Conservation (phyloP, 306 rosid species). For the Biancaea sappan region DNA sequence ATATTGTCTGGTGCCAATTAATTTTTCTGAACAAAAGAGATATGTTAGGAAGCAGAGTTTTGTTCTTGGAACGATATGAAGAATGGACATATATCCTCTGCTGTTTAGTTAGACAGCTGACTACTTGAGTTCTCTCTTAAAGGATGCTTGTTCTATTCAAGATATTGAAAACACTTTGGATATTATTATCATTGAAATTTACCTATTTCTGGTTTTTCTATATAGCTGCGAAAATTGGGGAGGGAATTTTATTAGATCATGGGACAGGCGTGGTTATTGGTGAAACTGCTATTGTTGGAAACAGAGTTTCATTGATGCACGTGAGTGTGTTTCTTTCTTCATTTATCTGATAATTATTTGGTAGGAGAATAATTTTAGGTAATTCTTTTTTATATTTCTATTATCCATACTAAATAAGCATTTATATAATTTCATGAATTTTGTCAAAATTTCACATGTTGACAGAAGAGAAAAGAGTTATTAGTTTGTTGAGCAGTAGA, state of each 20-base stretch:
- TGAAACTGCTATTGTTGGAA: conserved; percentile 91
- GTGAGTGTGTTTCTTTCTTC: conserved; percentile 53
- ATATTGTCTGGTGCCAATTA: background rate
- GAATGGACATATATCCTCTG: conserved; percentile 13
- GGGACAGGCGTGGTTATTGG: conserved; percentile 97
- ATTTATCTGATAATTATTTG: conserved; percentile 14
- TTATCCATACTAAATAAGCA: conserved; percentile 19
- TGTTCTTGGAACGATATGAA: conserved; percentile 10
- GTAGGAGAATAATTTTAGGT: background rate
- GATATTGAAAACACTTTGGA: conserved; percentile 31
- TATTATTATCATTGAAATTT: conserved; percentile 35
- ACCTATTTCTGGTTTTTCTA: background rate
- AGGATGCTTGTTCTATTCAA: conserved; percentile 28
- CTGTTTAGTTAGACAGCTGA: background rate
- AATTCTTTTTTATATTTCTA: conserved; percentile 13
- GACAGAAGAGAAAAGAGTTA: conserved; percentile 19
- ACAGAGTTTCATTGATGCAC: conserved; percentile 95
- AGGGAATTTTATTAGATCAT: conserved; percentile 94
- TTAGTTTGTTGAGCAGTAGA: background rate
- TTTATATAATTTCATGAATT: conserved; percentile 18
- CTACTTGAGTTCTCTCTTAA: conserved; percentile 28
- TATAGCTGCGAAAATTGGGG: conserved; percentile 92
- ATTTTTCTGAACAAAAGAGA: conserved; percentile 26
- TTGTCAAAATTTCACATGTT: conserved; percentile 5
- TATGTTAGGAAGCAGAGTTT: background rate